Conservation (phyloP, 495 filamentous ascomycete genomes). For the Penicillium coffeae region DNA sequence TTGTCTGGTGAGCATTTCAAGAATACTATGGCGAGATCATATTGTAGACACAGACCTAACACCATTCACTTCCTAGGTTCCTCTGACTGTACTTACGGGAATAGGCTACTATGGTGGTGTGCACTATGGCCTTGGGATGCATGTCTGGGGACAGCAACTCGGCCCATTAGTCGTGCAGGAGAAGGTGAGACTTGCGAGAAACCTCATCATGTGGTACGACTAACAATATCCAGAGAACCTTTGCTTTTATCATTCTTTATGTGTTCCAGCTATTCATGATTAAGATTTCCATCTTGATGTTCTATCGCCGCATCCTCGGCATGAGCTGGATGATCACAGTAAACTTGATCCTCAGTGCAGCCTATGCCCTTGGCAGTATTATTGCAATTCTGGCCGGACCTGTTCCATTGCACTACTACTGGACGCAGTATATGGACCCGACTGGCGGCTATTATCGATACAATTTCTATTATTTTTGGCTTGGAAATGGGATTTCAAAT, state of each 20-base stretch:
- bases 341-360: constrained; percentile 2
- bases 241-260: constrained; percentile 16
- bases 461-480: constrained; percentile 16
- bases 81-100: not conserved
- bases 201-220: not conserved
- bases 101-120: constrained; percentile 3
- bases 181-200: constrained; percentile 4
- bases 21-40: too few relatives aligned
- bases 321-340: constrained; percentile 10
- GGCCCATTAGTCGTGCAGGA: constrained; percentile 6
- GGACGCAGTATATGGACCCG: constrained; percentile 5
- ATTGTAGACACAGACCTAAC: not conserved
- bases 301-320: constrained; percentile 23
- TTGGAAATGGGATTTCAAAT: constrained; percentile 47
- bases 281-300: constrained; percentile 18
- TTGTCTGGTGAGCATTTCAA: not conserved
- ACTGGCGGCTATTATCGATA: constrained; percentile 8
- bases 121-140: constrained; percentile 15
- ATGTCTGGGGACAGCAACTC: constrained; percentile 13
- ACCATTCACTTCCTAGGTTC: not conserved
- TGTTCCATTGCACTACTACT: constrained; percentile 17
- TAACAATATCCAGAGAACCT: constrained; percentile 6
- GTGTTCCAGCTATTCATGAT: constrained; percentile 15
- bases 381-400: constrained; percentile 10
- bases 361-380: constrained; percentile 15